Evolutionary conservation across 495 filamentous ascomycete genomes (phyloP), one percentile per base, ranked within the genome.

Genomic region (Aspergillus sparsus): DNA sequence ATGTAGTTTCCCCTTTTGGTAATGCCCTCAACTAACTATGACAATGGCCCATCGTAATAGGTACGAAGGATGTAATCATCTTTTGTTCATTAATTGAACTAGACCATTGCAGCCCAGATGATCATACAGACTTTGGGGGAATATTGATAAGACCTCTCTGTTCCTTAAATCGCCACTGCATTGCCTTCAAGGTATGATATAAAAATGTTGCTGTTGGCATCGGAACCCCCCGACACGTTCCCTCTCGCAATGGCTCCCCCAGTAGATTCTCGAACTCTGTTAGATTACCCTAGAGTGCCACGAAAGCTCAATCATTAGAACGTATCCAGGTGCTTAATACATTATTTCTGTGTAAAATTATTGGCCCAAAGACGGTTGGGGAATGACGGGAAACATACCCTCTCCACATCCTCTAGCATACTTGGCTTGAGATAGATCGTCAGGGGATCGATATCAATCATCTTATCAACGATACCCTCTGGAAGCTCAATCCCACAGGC

Each of bases 251-350:
- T 35, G 58, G 58, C 33, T 60, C 58, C 7, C 58, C 58, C 18
- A 60, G 50, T 7, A 60, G 15, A 36, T 60, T 60, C 50, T 60
- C 58, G 49, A 60, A 49, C 42, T 60, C 58, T 4, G 50, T 60
- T 33, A 60, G 35, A 32, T 53, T 53, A 2, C 58, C 58, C 50
- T 54, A 56, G 11, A 56, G n/a, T 21, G 7, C 9, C 13, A 27
- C 3, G 12, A 6, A 57, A 36, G 7, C 13, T 31, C 18, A 12
- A 49, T 15, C 16, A 13, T 11, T 31, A 42, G n/a, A 42, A 10
- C 5, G 3, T 27, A 27, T 27, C 21, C 21, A 27, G 21, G 21
- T 3, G 21, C 21, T 27, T 3, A 27, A 27, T 27, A 3, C 21
- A 27, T 27, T 27, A 27, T 27, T 27, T 1, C 21, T 27, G 1